Conservation (phyloP, 2,329 filamentous ascomycete species). For the Colletotrichum sp. region DNA sequence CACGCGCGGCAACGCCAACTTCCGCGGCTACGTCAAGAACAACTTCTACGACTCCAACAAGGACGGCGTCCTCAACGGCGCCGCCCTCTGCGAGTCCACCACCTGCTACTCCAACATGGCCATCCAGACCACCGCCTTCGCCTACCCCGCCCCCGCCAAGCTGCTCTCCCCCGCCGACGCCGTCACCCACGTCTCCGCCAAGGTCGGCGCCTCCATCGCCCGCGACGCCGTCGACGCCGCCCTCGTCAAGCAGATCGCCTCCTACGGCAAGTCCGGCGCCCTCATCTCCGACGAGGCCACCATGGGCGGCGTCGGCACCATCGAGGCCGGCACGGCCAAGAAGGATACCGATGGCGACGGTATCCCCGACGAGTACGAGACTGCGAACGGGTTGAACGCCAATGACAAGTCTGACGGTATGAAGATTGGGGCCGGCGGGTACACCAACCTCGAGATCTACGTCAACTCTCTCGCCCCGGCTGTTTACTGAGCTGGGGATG, state of each 20-base stretch:
- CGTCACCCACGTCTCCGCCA: slow-evolving; percentile 40
- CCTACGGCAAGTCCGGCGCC: slow-evolving; percentile 47
- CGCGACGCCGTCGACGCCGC: slow-evolving; percentile 48
- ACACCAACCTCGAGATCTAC: slow-evolving; percentile 53
- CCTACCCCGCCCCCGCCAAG: slow-evolving; percentile 46
- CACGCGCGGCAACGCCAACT: slow-evolving; percentile 58
- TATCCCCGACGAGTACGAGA: slow-evolving; percentile 54
- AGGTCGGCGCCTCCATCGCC: slow-evolving; percentile 46
- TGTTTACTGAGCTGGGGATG: slow-evolving; percentile 33
- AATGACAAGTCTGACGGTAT: slow-evolving; percentile 44
- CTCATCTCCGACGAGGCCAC: slow-evolving; percentile 51
- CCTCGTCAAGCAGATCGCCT: slow-evolving; percentile 47
- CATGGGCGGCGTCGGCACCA: slow-evolving; percentile 42
- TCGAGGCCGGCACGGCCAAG: slow-evolving; percentile 40
- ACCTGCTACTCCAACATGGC: slow-evolving; percentile 53
- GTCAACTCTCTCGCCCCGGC: slow-evolving; percentile 49
- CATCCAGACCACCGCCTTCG: slow-evolving; percentile 41
- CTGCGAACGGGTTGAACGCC: slow-evolving; percentile 43
- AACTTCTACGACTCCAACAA: slow-evolving; percentile 58
- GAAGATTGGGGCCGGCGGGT: slow-evolving; percentile 44
- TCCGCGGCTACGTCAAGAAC: slow-evolving; percentile 55
- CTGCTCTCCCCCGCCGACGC: slow-evolving; percentile 43
- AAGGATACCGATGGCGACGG: slow-evolving; percentile 53
- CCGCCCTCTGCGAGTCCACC: slow-evolving; percentile 42
- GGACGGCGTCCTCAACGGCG: slow-evolving; percentile 54